phyloP scores from a whole-genome alignment of 1,139 yeast genomes.

The Wickerhamomyces sp. region DNA sequence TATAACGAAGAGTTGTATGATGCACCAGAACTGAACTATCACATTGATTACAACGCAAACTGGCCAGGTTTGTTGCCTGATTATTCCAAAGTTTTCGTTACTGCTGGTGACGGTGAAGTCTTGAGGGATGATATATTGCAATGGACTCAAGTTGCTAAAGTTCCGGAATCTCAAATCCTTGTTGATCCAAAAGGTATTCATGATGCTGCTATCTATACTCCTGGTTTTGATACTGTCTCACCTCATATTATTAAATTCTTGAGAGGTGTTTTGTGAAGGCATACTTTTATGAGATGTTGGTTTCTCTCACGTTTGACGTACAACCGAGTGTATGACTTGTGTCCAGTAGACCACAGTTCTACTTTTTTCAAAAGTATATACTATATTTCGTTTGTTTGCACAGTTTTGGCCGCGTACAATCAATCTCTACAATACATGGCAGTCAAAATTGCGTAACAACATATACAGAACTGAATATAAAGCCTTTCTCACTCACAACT shows the following conservation, averaged over 20 bases:
- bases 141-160: background rate
- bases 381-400: too few species aligned
- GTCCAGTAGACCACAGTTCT: too few species aligned
- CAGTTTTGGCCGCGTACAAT: too few species aligned
- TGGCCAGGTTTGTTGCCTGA: background rate
- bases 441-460: too few species aligned
- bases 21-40: background rate
- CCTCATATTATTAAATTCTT: background rate
- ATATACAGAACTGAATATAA: too few species aligned
- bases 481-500: constrained; percentile 14
- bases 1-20: background rate
- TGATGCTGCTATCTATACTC: background rate
- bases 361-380: too few species aligned
- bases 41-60: background rate
- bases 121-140: background rate
- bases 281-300: too few species aligned
- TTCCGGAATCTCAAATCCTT: background rate
- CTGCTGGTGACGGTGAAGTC: background rate
- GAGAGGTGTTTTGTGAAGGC: too few species aligned
- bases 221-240: background rate
- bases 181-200: background rate
- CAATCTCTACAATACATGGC: too few species aligned
- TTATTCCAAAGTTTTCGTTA: background rate
- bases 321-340: too few species aligned
- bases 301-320: too few species aligned